Evolutionary conservation across 1,284 basidiomycete species (phyloP), one percentile per base, ranked within the genome.

Genomic region (Cerioporus squamosus): DNA sequence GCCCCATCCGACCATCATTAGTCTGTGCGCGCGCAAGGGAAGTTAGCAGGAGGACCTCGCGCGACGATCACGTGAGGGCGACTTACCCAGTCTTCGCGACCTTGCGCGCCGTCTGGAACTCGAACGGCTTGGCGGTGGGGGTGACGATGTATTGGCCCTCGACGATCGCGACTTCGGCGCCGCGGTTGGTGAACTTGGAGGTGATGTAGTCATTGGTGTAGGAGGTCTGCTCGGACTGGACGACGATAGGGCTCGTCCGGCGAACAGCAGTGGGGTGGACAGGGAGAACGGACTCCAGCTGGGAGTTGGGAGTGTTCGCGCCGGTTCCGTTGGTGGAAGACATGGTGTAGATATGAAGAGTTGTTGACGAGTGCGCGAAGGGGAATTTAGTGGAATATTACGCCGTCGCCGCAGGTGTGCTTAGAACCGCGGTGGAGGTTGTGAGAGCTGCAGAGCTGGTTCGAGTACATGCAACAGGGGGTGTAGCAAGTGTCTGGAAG

Each of bases 1-100:
- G 65, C 97, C 97, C 65, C 96, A 79, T 64, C 97, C 97, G 71
- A 98, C 91, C 83, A 99, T 91, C 92, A 99, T 93, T 66, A 98
- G 83, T 60, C 97, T 97, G n/a, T n/a, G 64, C 2, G 49, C 12
- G 54, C 49, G 54, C 49, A 31, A 53, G n/a, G 53, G 60, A 44
- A 49, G 57, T 61, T 24, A 51, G 51, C 61, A 62, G 55, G 42
- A n/a, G n/a, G n/a, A 7, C 20, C 67, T 23, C 22, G 15, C 46
- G 49, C 17, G 50, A 57, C 48, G 44, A 42, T 39, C 46, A 60
- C 51, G 51, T 58, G 53, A 51, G 50, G 55, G 53, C 51, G 5
- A 82, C 91, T 64, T 70, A 96, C 94, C 95, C 96, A 75, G 95
- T 97, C 81, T 91, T 96, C 68, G 89, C 85, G 59, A 97, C 94